Base-by-base conservation (phyloP, 2,329 filamentous ascomycete species). In the Talaromyces sp. region DNA sequence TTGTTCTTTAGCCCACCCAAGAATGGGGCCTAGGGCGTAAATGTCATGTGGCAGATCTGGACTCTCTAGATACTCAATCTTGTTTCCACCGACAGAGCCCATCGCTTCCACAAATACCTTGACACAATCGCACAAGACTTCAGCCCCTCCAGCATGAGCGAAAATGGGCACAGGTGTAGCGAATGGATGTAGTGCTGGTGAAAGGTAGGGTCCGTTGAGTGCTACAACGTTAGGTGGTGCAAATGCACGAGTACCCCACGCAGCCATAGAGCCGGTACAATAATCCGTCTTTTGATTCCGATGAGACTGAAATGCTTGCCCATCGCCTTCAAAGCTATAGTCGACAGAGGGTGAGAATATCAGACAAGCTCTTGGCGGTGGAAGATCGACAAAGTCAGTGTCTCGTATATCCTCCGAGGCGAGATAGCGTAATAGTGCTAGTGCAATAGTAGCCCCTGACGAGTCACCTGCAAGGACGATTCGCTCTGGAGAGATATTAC, bases 381-480 rank as follows among this genome's bases (percentile, higher is more conserved):
- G 54, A 1, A 55, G 49, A 8, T 39, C 16, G 3, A 16, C 35
- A n/a, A 55, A 40, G n/a, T 54, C 42, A 20, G 40, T 22, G 10
- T 44, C 42, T 2, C n/a, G 16, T 11, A 36, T 40, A 3, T 47
- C 37, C 4, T 49, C 47, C 30, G 55, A 39, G 17, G 19, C 42
- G 13, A 62, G 55, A 40, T 64, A 63, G 39, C 63, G 60, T 16
- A 65, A 14, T 2, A 65, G 52, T 3, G 56, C 60, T 17, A 63
- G 22, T 16, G 42, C 56, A 24, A 60, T 49, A n/a, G 57, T 62
- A 19, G 52, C 52, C 11, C 63, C 62, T 20, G 61, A 55, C n/a
- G 56, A 60, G 41, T 65, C 63, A 42, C 63, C 62, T 5, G 50
- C 55, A 17, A 65, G 32, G 3, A 64, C 33, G 22, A 65, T 63